Percentiles rank a stretch among this genome's conserved stretches.
phyloP scores from a whole-genome alignment of 169 alveolate genomes.

The Ichthyophthirius multifiliis region DNA sequence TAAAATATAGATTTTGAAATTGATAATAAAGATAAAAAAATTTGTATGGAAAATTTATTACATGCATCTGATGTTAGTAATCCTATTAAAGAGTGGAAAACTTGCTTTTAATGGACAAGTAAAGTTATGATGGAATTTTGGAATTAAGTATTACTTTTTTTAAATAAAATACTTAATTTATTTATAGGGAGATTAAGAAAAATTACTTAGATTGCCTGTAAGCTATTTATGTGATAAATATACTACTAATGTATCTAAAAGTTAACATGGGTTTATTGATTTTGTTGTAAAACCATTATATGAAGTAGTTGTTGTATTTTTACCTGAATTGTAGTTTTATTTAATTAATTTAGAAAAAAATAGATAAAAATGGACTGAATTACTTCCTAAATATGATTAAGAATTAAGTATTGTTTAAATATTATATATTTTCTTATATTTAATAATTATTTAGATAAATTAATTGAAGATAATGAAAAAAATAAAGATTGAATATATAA shows the following conservation, averaged over 20 bases:
- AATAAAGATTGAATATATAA: too few species aligned
- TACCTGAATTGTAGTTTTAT: slow-evolving; percentile 3
- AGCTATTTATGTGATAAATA: slow-evolving; percentile 32
- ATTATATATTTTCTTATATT: neutral
- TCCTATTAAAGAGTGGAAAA: slow-evolving; percentile 32
- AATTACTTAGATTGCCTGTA: neutral
- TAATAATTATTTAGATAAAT: too few species aligned
- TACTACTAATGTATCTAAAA: slow-evolving; percentile 31
- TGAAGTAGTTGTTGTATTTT: slow-evolving; percentile 2
- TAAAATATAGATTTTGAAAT: slow-evolving; percentile 23
- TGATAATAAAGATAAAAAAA: slow-evolving; percentile 26
- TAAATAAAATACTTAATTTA: neutral
- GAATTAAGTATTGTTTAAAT: neutral
- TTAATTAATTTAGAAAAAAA: neutral
- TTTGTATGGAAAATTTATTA: slow-evolving; percentile 29
- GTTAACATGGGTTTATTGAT: slow-evolving; percentile 39
- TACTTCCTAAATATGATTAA: neutral
- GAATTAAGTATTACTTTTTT: neutral
- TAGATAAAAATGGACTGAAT: neutral
- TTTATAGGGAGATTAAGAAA: slow-evolving; percentile 32
- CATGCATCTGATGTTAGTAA: slow-evolving; percentile 43
- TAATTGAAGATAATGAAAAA: too few species aligned
- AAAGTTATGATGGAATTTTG: slow-evolving; percentile 31
- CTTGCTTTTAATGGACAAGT: slow-evolving; percentile 26
- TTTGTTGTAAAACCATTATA: slow-evolving; percentile 39